These are phyloP conservation scores for Antrodiella citrinella DNA, from an alignment of 768 basidiomycete species.

Conservation along the genomic window DNA sequence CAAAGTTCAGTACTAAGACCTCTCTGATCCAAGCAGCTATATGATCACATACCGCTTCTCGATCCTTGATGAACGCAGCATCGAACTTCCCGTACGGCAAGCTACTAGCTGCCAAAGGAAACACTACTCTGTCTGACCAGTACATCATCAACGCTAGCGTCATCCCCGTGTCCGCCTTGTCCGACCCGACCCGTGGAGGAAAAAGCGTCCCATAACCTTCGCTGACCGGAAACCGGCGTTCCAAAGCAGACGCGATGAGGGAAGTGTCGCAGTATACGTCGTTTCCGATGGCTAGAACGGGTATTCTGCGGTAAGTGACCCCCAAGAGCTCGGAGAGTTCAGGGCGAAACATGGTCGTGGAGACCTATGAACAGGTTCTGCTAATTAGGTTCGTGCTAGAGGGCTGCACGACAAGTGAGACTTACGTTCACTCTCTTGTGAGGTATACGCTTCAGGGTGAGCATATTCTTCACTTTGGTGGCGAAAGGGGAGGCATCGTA, in stretches of 20 bases:
- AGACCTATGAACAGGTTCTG: constrained; percentile 29
- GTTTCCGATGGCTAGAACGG: constrained; percentile 51
- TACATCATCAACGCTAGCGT: constrained; percentile 40
- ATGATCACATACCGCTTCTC: constrained; percentile 37
- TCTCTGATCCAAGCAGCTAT: not conserved
- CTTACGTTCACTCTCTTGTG: constrained; percentile 41
- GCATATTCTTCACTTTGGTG: constrained; percentile 42
- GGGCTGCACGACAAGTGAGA: too few species aligned
- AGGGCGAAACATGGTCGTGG: constrained; percentile 43
- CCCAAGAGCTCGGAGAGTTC: constrained; percentile 46
- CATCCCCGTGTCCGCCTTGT: constrained; percentile 35
- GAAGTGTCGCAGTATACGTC: constrained; percentile 56
- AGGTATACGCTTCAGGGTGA: constrained; percentile 40
- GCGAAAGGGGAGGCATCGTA: constrained; percentile 19
- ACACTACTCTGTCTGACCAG: constrained; percentile 38
- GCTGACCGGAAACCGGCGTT: constrained; percentile 46
- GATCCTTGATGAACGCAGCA: constrained; percentile 38
- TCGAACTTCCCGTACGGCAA: constrained; percentile 44
- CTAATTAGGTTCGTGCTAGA: not conserved
- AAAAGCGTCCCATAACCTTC: constrained; percentile 39
- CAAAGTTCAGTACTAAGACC: constrained; percentile 18
- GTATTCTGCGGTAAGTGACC: constrained; percentile 49
- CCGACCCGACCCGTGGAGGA: constrained; percentile 35
- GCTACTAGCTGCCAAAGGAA: constrained; percentile 29
- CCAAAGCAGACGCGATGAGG: constrained; percentile 42